Percentiles rank a stretch among this genome's conserved stretches.
These are phyloP conservation scores for Daldinia grandis DNA, from an alignment of 495 filamentous ascomycete species.

Conservation along the genomic window DNA sequence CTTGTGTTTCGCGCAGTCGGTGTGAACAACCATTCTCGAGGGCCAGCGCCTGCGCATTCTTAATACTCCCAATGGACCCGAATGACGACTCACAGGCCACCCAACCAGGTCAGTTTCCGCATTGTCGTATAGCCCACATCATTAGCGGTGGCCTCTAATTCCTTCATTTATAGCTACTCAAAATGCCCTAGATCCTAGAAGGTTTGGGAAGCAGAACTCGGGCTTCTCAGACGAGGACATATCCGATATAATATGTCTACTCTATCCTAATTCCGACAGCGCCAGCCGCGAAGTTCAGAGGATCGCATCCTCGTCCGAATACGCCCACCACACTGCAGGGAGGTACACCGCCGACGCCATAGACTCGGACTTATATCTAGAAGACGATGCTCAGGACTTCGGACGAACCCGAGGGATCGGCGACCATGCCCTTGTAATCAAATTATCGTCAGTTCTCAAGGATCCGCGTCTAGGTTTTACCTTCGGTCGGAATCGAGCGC, in stretches of 20 bases:
- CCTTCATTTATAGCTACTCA: constrained; percentile 69
- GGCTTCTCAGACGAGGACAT: constrained; percentile 81
- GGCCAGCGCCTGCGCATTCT: constrained; percentile 19
- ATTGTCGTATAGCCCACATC: neutral
- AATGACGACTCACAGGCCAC: constrained; percentile 45
- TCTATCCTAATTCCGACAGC: constrained; percentile 77
- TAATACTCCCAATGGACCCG: constrained; percentile 42
- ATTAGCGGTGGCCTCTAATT: constrained; percentile 26
- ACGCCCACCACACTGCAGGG: constrained; percentile 48
- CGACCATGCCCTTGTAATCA: constrained; percentile 77
- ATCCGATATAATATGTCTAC: constrained; percentile 86
- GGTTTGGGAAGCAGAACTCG: constrained; percentile 77
- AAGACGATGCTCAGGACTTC: constrained; percentile 54
- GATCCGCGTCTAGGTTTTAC: constrained; percentile 73
- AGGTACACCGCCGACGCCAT: constrained; percentile 56
- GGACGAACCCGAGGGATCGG: constrained; percentile 59
- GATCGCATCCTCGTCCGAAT: constrained; percentile 54
- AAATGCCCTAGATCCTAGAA: constrained; percentile 78
- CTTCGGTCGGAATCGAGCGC: constrained; percentile 78
- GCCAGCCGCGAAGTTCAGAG: constrained; percentile 72
- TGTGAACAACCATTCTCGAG: constrained; percentile 5
- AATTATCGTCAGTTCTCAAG: constrained; percentile 75
- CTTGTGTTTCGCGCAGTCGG: constrained; percentile 30
- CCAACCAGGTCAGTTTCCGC: constrained; percentile 42
- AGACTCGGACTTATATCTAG: constrained; percentile 54